Percentiles rank a stretch among this genome's conserved stretches.
Evolutionary conservation across 768 basidiomycete genomes (phyloP).

Genomic region (Fomitopsis pulvina): DNA sequence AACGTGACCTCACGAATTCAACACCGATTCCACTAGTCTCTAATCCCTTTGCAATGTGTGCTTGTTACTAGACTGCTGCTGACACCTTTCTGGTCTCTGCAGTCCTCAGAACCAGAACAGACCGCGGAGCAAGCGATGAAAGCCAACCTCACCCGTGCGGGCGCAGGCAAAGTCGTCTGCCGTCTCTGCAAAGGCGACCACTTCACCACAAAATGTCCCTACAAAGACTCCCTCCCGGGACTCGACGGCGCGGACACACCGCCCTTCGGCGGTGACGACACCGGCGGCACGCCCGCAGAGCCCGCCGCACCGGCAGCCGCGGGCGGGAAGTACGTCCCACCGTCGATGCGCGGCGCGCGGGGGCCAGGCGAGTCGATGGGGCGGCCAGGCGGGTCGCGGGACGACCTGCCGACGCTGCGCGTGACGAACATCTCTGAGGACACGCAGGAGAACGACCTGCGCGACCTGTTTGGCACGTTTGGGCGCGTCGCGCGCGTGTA

Average conservation of each 20-base stretch:
- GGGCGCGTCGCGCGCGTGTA: constrained; percentile 86
- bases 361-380: constrained; percentile 77
- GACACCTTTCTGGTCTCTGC: neutral
- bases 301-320: constrained; percentile 29
- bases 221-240: constrained; percentile 87
- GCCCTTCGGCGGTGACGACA: constrained; percentile 29
- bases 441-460: constrained; percentile 88
- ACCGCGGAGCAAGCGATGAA: constrained; percentile 62
- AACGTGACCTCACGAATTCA: too few relatives aligned
- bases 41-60: too few relatives aligned
- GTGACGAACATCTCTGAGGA: constrained; percentile 97
- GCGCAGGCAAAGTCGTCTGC: constrained; percentile 86
- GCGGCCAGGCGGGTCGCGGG: constrained; percentile 51
- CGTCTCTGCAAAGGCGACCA: constrained; percentile 95
- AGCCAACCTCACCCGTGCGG: constrained; percentile 58
- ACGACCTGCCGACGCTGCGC: constrained; percentile 93
- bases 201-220: constrained; percentile 97
- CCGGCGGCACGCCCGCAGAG: constrained; percentile 25
- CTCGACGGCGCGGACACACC: constrained; percentile 49
- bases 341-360: constrained; percentile 77
- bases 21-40: too few relatives aligned
- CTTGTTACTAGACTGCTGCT: neutral
- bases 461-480: constrained; percentile 84
- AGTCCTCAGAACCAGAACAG: constrained; percentile 64
- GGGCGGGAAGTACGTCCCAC: constrained; percentile 87